A percentile compares a stretch with the other conserved stretches of the same genome.
Evolutionary conservation across 2,329 filamentous ascomycete genomes (phyloP).

Genomic region (Myrmaecium sp.): DNA sequence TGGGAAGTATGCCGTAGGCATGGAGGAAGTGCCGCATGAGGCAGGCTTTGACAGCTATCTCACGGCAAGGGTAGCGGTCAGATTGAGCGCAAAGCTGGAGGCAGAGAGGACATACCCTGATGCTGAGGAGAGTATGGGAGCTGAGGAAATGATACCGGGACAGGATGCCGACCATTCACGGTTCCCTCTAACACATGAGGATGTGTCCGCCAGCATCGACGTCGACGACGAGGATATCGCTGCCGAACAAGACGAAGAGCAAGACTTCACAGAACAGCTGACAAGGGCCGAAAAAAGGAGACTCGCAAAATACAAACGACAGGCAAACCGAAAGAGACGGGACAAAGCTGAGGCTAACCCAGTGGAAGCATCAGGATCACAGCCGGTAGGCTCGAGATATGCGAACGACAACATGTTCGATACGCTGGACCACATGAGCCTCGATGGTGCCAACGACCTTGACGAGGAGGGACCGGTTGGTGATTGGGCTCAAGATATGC

Average conservation of each 20-base stretch:
- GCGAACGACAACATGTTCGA: background rate
- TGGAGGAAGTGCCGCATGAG: constrained; percentile 36
- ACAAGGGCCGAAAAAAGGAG: too few species aligned
- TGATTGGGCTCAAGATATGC: background rate
- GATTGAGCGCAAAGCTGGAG: constrained; percentile 35
- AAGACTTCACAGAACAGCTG: too few species aligned
- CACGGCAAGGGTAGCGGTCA: constrained; percentile 41
- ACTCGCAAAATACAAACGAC: too few species aligned
- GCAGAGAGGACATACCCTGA: constrained; percentile 18
- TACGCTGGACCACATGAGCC: background rate
- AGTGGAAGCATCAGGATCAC: too few species aligned
- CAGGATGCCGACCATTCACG: constrained; percentile 2
- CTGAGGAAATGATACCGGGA: constrained; percentile 4
- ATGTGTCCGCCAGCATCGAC: background rate
- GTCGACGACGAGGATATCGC: background rate
- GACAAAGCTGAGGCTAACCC: too few species aligned
- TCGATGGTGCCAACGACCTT: background rate
- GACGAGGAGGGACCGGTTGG: background rate
- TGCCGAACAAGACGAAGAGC: too few species aligned
- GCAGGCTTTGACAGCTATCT: constrained; percentile 47
- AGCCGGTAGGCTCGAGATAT: too few species aligned
- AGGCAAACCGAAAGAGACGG: too few species aligned
- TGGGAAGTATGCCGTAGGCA: constrained; percentile 25
- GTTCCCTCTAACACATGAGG: background rate
- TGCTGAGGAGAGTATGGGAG: constrained; percentile 1